phyloP scores from a whole-genome alignment of 371 early-diverging fungal genomes.

The Zopfochytrium polystomum region DNA sequence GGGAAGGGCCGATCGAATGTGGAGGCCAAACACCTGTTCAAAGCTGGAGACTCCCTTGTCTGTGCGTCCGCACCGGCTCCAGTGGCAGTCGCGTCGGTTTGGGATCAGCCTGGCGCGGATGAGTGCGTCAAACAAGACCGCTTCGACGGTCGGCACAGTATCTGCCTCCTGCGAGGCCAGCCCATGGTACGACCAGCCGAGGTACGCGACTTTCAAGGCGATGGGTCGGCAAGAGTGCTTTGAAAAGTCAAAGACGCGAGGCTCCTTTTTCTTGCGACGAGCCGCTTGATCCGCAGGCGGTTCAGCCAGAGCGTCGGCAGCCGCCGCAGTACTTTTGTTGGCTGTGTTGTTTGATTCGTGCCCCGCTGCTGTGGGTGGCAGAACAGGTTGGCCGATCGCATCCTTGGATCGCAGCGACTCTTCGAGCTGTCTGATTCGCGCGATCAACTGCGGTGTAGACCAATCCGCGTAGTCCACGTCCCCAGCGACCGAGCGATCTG shows the following conservation, averaged over 20 bases:
- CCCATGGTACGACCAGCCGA: slow-evolving; percentile 90
- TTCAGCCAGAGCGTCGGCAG: background rate
- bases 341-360: slow-evolving; percentile 1
- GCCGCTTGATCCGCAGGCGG: background rate
- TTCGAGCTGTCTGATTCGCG: slow-evolving; percentile 20
- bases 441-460: slow-evolving; percentile 26
- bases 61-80: slow-evolving; percentile 87
- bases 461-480: slow-evolving; percentile 22
- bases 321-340: background rate
- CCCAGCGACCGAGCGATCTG: too few relatives aligned
- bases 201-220: slow-evolving; percentile 85
- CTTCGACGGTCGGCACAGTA: slow-evolving; percentile 74
- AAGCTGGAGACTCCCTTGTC: slow-evolving; percentile 94
- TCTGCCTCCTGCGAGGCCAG: slow-evolving; percentile 63
- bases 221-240: slow-evolving; percentile 73
- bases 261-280: slow-evolving; percentile 4
- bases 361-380: background rate
- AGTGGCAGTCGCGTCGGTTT: slow-evolving; percentile 36
- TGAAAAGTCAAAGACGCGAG: slow-evolving; percentile 68
- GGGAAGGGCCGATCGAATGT: slow-evolving; percentile 65
- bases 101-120: slow-evolving; percentile 67
- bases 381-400: slow-evolving; percentile 1
- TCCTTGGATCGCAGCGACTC: slow-evolving; percentile 1
- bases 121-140: slow-evolving; percentile 75
- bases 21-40: slow-evolving; percentile 83